Evolutionary conservation across 1,284 basidiomycete genomes (phyloP), one percentile per base, ranked within the genome.

Genomic region (Neonothopanus nambi): DNA sequence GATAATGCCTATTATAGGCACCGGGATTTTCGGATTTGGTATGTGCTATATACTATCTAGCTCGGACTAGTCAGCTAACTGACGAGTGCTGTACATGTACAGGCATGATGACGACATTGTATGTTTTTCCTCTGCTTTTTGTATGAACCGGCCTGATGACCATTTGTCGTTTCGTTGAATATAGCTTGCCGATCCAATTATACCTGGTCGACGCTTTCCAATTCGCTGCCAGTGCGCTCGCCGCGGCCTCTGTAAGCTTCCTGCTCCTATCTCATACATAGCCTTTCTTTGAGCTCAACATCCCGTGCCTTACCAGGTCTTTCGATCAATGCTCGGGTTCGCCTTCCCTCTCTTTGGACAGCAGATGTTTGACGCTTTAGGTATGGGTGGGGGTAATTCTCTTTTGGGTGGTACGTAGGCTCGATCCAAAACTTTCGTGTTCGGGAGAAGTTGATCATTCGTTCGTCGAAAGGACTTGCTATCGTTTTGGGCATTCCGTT

Each of bases 191-290:
- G 0, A 80, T 84, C 37, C 76, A 78, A 55, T 67, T 85, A 5
- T 85, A 85, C 59, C 74, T 84, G 21, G 81, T 85, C 3, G 82
- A 85, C 62, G 69, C 81, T 3, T 86, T 85, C 69, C 71, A 70
- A 5, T 85, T 77, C 58, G 77, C 82, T 28, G 82, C 82, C 3
- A 80, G 77, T 54, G 82, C 82, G 0, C 61, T 83, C 7, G 79
- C 79, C 0, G 83, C 82, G 2, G 80, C 81, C 9, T 69, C 79
- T 6, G 80, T 77, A 55, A 47, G 71, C 13, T 12, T 30, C 13
- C 24, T 26, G 24, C 6, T 23, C 35, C 17, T 1, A 0, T 51
- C 30, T 33, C n/a, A n/a, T n/a, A n/a, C n/a, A n/a, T n/a, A n/a
- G n/a, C n/a, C n/a, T n/a, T n/a, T n/a, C n/a, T n/a, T n/a, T n/a